A percentile compares a stretch with the other conserved stretches of the same genome.
Conservation (phyloP, 768 basidiomycete genomes). For the Lentinula sp. region DNA sequence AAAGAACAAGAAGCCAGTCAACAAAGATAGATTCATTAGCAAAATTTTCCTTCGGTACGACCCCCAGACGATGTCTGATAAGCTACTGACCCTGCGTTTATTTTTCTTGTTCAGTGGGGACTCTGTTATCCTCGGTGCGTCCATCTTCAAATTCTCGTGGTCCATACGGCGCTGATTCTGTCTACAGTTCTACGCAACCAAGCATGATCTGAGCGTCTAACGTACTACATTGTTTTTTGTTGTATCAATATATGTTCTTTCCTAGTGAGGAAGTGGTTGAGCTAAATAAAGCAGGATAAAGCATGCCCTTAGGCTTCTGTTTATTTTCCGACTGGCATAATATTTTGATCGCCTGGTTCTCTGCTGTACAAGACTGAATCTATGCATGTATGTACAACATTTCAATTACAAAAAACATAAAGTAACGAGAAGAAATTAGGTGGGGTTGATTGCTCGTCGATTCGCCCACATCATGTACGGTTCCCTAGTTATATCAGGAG, state of each 20-base stretch:
- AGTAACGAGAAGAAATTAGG: slow-evolving; percentile 16
- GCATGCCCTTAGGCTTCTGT: too few relatives aligned
- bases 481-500: slow-evolving; percentile 64
- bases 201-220: slow-evolving; percentile 31
- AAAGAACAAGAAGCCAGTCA: slow-evolving; percentile 97
- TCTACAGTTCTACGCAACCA: slow-evolving; percentile 68
- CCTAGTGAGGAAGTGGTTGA: too few relatives aligned
- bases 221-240: neutral
- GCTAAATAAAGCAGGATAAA: too few relatives aligned
- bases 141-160: slow-evolving; percentile 12
- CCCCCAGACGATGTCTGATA: neutral
- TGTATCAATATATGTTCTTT: neutral
- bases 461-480: slow-evolving; percentile 90
- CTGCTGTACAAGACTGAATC: neutral
- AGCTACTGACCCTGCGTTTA: slow-evolving; percentile 7
- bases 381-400: neutral
- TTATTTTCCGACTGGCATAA: too few relatives aligned
- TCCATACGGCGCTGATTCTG: slow-evolving; percentile 25
- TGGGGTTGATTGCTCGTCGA: slow-evolving; percentile 54
- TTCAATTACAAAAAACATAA: slow-evolving; percentile 28
- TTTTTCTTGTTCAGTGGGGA: slow-evolving; percentile 60
- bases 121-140: slow-evolving; percentile 94
- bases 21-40: slow-evolving; percentile 99
- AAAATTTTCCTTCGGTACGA: slow-evolving; percentile 94
- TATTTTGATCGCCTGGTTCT: too few relatives aligned